These are phyloP conservation scores for Colletotrichum sublineola DNA, from an alignment of 2,329 filamentous ascomycete species.

Conservation along the genomic window DNA sequence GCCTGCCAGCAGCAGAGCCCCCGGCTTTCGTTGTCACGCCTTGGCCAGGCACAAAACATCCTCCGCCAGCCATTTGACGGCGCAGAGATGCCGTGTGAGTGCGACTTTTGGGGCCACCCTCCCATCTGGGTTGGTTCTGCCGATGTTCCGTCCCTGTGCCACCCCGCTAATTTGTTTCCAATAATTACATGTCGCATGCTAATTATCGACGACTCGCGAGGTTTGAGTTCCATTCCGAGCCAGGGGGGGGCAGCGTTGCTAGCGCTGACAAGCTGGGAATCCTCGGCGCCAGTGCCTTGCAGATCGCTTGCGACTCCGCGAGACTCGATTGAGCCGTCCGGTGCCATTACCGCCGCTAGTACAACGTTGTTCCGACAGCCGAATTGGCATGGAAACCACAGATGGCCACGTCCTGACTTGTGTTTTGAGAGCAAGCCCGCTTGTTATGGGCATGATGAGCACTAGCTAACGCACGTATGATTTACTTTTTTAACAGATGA, in stretches of 20 bases:
- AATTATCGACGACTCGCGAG: slow-evolving; percentile 30
- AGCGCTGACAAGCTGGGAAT: slow-evolving; percentile 29
- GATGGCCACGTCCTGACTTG: slow-evolving; percentile 11
- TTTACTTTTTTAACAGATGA: not conserved
- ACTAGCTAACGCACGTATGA: not conserved
- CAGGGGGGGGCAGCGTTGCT: slow-evolving; percentile 18
- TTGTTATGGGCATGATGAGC: not conserved
- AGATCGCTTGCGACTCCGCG: slow-evolving; percentile 20
- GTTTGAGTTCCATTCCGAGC: slow-evolving; percentile 23
- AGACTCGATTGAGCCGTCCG: slow-evolving; percentile 6
- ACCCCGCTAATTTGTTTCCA: slow-evolving; percentile 14
- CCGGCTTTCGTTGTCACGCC: not conserved
- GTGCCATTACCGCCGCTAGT: slow-evolving; percentile 1
- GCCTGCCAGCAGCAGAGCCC: not conserved
- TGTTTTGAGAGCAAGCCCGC: slow-evolving; percentile 8
- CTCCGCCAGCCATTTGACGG: slow-evolving; percentile 1
- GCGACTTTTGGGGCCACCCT: slow-evolving; percentile 4
- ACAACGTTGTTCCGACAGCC: not conserved
- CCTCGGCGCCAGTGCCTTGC: slow-evolving; percentile 26
- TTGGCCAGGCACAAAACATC: slow-evolving; percentile 13
- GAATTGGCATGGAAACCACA: slow-evolving; percentile 5
- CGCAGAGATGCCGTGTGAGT: not conserved
- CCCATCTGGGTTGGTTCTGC: slow-evolving; percentile 8
- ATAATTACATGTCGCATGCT: slow-evolving; percentile 30
- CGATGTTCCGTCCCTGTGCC: slow-evolving; percentile 1